These are phyloP conservation scores for Cyberlindnera saturnus DNA, from an alignment of 805 yeast genomes.

Conservation along the genomic window DNA sequence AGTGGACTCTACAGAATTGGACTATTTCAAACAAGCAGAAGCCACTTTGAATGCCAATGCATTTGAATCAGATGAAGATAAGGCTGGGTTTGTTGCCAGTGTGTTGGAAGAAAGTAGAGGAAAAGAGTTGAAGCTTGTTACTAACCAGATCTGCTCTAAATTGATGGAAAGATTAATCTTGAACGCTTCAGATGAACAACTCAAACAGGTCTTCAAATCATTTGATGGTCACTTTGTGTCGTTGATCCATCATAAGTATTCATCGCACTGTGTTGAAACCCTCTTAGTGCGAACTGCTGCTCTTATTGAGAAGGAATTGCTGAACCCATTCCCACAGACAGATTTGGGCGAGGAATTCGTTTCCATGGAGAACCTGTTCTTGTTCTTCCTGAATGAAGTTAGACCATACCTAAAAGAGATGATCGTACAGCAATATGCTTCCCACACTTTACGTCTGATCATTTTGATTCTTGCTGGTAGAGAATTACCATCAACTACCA, in stretches of 20 bases:
- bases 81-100: constrained; percentile 62
- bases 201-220: constrained; percentile 57
- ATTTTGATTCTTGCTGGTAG: constrained; percentile 72
- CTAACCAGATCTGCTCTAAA: constrained; percentile 93
- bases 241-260: constrained; percentile 78
- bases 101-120: constrained; percentile 83
- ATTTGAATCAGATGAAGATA: constrained; percentile 68
- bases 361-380: constrained; percentile 61
- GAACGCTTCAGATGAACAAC: constrained; percentile 55
- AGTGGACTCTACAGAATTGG: constrained; percentile 76
- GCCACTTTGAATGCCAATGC: constrained; percentile 76
- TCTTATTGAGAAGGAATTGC: constrained; percentile 64
- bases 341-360: constrained; percentile 31
- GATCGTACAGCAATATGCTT: constrained; percentile 74
- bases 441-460: constrained; percentile 76
- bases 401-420: constrained; percentile 52
- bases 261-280: constrained; percentile 92
- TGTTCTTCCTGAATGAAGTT: constrained; percentile 61
- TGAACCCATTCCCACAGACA: constrained; percentile 35
- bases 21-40: constrained; percentile 91
- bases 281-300: constrained; percentile 70
- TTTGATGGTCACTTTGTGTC: constrained; percentile 73
- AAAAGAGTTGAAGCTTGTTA: constrained; percentile 84
- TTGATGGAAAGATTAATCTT: constrained; percentile 82
- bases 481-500: constrained; percentile 66